phyloP scores from a whole-genome alignment of 2,329 filamentous ascomycete genomes.

The Aspergillus sp. region DNA sequence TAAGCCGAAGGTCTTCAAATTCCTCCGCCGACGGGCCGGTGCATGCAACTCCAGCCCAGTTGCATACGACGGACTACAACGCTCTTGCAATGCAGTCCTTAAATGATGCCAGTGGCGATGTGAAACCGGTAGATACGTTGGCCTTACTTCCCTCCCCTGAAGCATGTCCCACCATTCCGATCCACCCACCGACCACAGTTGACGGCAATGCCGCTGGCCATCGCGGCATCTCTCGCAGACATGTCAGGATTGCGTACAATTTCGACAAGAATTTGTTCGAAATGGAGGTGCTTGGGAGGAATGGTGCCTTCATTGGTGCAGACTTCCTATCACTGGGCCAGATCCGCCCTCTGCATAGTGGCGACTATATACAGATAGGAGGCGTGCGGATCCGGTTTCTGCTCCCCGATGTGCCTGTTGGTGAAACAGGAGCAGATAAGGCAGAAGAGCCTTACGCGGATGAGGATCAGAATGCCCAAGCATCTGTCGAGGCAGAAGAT shows the following conservation, averaged over 20 bases:
- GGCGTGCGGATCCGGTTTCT: constrained; percentile 49
- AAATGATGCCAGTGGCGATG: constrained; percentile 25
- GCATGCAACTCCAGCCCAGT: constrained; percentile 29
- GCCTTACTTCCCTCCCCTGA: constrained; percentile 42
- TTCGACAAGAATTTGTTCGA: constrained; percentile 48
- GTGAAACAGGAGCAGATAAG: constrained; percentile 40
- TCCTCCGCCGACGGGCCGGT: constrained; percentile 37
- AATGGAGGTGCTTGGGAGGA: constrained; percentile 50
- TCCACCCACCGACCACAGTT: constrained; percentile 45
- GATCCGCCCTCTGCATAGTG: constrained; percentile 43
- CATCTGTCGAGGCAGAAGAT: constrained; percentile 33
- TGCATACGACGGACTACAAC: constrained; percentile 37
- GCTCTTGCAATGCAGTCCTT: constrained; percentile 38
- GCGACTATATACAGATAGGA: constrained; percentile 51
- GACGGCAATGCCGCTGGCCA: constrained; percentile 41
- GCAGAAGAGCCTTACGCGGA: constrained; percentile 32
- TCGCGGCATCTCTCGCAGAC: constrained; percentile 52
- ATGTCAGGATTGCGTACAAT: constrained; percentile 53
- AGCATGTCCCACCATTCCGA: constrained; percentile 49
- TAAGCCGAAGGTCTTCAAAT: constrained; percentile 42
- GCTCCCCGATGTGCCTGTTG: constrained; percentile 43
- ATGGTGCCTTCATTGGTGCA: constrained; percentile 48
- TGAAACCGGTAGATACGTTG: constrained; percentile 38
- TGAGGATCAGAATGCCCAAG: constrained; percentile 24
- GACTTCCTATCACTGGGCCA: constrained; percentile 40